Evolutionary conservation across 768 basidiomycete species (phyloP), one percentile per base, ranked within the genome.

Genomic region (Kwoniella sp.): DNA sequence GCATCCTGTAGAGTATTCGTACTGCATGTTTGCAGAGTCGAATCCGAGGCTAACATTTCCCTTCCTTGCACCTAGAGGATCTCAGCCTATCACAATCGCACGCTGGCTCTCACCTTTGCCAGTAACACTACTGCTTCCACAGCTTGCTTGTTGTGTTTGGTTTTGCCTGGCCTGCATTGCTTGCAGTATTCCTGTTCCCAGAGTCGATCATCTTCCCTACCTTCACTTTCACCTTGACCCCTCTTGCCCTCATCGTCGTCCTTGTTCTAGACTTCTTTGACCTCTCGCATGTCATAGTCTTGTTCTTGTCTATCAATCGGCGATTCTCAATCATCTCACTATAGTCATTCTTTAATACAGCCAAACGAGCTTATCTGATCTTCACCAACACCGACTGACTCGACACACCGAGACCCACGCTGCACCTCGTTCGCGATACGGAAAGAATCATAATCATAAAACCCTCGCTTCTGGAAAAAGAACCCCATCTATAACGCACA

Each of bases 291-390:
- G 17, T 45, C 41, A 45, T 45, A 45, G 41, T 17, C 4, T 45
- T 45, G 41, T 45, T 45, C 41, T 60, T 47, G 4, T 60, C 48
- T 59, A 13, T 53, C 31, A 11, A 22, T 61, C 45, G 13, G 29
- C 51, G 13, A 41, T 26, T 13, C 12, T 48, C 57, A 47, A 9
- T 45, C 20, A 61, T 8, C 62, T 63, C 62, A 63, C 62, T 41
- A 57, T 56, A 63, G 62, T 63, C 62, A 63, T 63, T 63, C 62
- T 63, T 57, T 63, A 50, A 63, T 57, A 55, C 25, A 25, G 20
- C 31, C 29, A n/a, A 31, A 20, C 50, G 20, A 28, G 50, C 50
- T 26, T 4, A n/a, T n/a, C n/a, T n/a, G n/a, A n/a, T 23, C 50
- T 26, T 25, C 47, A 57, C 4, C 26, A 4, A 45, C 41, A 52